Percentiles rank a stretch among this genome's conserved stretches.
phyloP scores from a whole-genome alignment of 2,329 filamentous ascomycete genomes.

The Cercospora berteroae region DNA sequence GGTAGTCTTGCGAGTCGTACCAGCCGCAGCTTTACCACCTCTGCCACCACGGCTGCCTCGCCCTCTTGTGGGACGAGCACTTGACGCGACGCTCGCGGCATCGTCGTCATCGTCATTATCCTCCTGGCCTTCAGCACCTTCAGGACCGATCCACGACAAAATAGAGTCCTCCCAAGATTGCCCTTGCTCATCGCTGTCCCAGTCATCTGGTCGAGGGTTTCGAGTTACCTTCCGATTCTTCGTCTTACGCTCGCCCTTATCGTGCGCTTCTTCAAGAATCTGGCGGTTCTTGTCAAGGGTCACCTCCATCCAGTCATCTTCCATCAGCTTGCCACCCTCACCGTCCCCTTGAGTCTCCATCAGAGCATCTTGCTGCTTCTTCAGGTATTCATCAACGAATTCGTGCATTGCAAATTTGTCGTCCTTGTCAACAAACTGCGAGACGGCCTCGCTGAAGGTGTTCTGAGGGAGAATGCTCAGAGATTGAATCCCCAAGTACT shows the following conservation, averaged over 20 bases:
- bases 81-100: slow-evolving; percentile 27
- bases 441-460: slow-evolving; percentile 87
- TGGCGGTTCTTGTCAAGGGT: slow-evolving; percentile 55
- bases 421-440: slow-evolving; percentile 90
- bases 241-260: slow-evolving; percentile 60
- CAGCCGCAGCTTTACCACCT: slow-evolving; percentile 42
- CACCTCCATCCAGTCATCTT: slow-evolving; percentile 58
- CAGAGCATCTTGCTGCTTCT: slow-evolving; percentile 45
- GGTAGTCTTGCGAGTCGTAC: slow-evolving; percentile 42
- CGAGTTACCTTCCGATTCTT: slow-evolving; percentile 44
- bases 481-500: slow-evolving; percentile 82
- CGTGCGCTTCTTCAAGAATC: slow-evolving; percentile 67
- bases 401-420: slow-evolving; percentile 81
- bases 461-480: slow-evolving; percentile 91
- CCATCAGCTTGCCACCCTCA: slow-evolving; percentile 60
- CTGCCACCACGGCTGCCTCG: slow-evolving; percentile 48
- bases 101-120: slow-evolving; percentile 43
- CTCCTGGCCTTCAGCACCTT: slow-evolving; percentile 46
- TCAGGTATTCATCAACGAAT: slow-evolving; percentile 47
- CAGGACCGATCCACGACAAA: slow-evolving; percentile 60
- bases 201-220: slow-evolving; percentile 71
- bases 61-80: slow-evolving; percentile 38
- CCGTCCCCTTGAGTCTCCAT: slow-evolving; percentile 62
- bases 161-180: slow-evolving; percentile 70
- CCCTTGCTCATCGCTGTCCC: slow-evolving; percentile 89